These are phyloP conservation scores for Phanerochaete sordida DNA, from an alignment of 768 basidiomycete species.

Conservation along the genomic window DNA sequence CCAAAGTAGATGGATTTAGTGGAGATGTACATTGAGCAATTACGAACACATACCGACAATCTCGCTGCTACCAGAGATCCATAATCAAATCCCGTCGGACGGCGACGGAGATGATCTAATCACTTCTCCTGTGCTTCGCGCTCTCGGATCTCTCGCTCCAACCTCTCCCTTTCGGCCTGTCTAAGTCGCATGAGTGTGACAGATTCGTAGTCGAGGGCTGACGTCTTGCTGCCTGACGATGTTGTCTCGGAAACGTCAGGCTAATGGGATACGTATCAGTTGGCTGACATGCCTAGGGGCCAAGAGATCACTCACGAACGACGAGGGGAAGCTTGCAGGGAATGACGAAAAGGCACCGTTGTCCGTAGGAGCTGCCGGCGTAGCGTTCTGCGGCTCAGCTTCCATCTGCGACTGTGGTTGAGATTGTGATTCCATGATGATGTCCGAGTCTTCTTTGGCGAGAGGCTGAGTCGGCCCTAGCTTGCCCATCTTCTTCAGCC, in stretches of 20 bases:
- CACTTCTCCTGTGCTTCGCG: conserved; percentile 44
- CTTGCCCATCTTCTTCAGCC: conserved; percentile 72
- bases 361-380: background rate
- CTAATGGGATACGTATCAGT: conserved; percentile 7
- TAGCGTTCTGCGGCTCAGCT: background rate
- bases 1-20: conserved; percentile 8
- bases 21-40: background rate
- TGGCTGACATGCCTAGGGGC: background rate
- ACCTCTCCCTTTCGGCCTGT: conserved; percentile 72
- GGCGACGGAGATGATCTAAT: background rate
- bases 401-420: background rate
- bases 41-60: background rate
- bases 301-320: conserved; percentile 39
- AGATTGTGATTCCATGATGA: background rate
- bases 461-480: conserved; percentile 24
- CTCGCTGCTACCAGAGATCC: background rate
- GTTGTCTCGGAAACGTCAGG: conserved; percentile 16
- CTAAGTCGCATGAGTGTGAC: conserved; percentile 77
- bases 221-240: conserved; percentile 9
- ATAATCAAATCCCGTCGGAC: background rate
- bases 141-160: conserved; percentile 76
- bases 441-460: background rate
- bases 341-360: conserved; percentile 35
- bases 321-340: conserved; percentile 56
- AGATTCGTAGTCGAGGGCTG: conserved; percentile 70